Evolutionary conservation across 2,329 filamentous ascomycete species (phyloP), one percentile per base, ranked within the genome.

Genomic region (Metarhizium anisopliae): DNA sequence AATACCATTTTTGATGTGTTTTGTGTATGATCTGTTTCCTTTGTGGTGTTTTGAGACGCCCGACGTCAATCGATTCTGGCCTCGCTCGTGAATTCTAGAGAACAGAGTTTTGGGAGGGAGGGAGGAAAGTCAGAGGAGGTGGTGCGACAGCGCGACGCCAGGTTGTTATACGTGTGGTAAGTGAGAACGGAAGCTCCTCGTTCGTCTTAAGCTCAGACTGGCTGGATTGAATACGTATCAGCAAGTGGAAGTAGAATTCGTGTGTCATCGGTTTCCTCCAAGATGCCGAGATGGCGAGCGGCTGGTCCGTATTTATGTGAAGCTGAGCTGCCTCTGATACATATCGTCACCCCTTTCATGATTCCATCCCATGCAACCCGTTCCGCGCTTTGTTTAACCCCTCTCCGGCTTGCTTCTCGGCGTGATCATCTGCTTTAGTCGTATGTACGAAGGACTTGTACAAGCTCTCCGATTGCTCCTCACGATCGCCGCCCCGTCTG

Each of bases 1-100:
- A 60, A 63, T 69, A 69, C 67, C 67, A 69, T 69, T 63, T 25
- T 63, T 67, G 59, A 61, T 61, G 62, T 49, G 5, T 49, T 29
- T 13, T 11, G 45, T 30, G 50, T 53, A 47, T 40, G 18, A 38
- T n/a, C 36, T 40, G 36, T 11, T 30, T 18, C n/a, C 7, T 59
- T 64, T 60, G 55, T 60, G 52, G 58, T 52, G 35, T 53, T 53
- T 45, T 32, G 14, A 16, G 45, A 29, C 45, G 25, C 6, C 18
- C 6, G 50, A 18, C 30, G 51, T 16, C 29, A 30, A 51, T 20
- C 3, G 51, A 18, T 35, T 45, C 42, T 20, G 18, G 42, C 6
- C 16, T 25, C 25, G 20, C 20, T 16, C 11, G 20, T 29, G 25
- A 30, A 29, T 49, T 25, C 45, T 49, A 30, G 45, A 49, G 18